phyloP scores from a whole-genome alignment of 257 asterid genomes.

The Marsdenia floribunda region DNA sequence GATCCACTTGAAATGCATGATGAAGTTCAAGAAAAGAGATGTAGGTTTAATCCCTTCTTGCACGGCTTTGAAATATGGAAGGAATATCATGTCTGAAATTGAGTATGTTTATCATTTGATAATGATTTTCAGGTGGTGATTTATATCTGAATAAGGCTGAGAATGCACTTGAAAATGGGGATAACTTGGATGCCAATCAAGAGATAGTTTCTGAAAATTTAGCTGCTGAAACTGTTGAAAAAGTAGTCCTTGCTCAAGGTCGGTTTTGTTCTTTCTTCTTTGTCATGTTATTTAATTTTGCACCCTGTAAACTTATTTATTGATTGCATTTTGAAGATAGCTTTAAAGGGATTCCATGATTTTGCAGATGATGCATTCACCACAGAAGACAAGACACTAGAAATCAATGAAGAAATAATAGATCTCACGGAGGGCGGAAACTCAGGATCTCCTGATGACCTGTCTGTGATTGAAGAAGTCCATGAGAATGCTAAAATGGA shows the following conservation, averaged over 20 bases:
- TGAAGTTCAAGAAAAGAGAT: constrained; percentile 19
- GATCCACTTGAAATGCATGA: constrained; percentile 9
- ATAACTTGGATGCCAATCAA: not conserved
- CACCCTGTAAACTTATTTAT: not conserved
- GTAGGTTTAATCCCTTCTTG: constrained; percentile 14
- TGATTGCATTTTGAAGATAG: not conserved
- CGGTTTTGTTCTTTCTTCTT: not conserved
- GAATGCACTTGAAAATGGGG: not conserved
- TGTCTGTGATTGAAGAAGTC: not conserved
- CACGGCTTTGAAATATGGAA: not conserved
- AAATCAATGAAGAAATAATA: not conserved
- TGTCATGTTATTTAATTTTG: not conserved
- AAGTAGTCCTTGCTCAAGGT: not conserved
- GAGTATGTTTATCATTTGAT: not conserved
- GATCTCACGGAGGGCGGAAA: not conserved
- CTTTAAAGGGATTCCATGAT: not conserved
- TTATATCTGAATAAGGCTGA: not conserved
- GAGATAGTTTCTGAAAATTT: constrained; percentile 9
- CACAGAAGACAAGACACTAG: not conserved
- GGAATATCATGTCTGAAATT: not conserved
- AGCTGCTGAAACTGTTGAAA: constrained; percentile 11
- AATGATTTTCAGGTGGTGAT: not conserved
- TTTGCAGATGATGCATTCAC: constrained; percentile 8
- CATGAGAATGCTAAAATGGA: not conserved
- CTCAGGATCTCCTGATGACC: not conserved